Percentiles rank a stretch among this genome's conserved stretches.
Conservation (phyloP, 768 basidiomycete genomes). For the Auriscalpium orientale region DNA sequence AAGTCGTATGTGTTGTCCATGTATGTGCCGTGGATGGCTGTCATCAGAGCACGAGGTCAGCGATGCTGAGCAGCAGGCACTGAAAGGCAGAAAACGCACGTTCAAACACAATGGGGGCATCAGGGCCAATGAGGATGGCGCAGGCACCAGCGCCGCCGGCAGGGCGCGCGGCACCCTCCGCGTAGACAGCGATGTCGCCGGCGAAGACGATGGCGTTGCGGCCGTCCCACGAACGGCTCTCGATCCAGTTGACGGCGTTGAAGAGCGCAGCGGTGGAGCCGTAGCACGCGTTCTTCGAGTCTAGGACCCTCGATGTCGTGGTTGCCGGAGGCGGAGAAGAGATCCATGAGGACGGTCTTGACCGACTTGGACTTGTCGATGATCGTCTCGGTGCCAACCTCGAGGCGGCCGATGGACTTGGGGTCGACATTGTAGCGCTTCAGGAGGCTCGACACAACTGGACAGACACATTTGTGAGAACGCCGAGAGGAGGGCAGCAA, state of each 20-base stretch:
- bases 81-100: constrained; percentile 48
- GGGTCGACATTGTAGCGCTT: constrained; percentile 96
- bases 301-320: constrained; percentile 97
- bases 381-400: constrained; percentile 98
- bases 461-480: not conserved
- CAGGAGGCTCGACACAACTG: constrained; percentile 84
- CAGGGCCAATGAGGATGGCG: constrained; percentile 92
- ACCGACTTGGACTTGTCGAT: constrained; percentile 99
- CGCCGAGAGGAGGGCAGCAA: constrained; percentile 6
- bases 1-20: constrained; percentile 99
- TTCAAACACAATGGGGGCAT: constrained; percentile 91
- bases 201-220: constrained; percentile 94
- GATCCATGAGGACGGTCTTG: constrained; percentile 98
- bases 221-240: constrained; percentile 94
- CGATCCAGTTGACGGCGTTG: constrained; percentile 98
- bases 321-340: constrained; percentile 90
- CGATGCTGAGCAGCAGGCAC: too few relatives aligned
- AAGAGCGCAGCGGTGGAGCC: constrained; percentile 98
- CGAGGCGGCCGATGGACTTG: constrained; percentile 91
- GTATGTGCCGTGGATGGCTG: constrained; percentile 92
- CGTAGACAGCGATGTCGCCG: constrained; percentile 97
- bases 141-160: constrained; percentile 95
- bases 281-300: constrained; percentile 99
- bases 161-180: constrained; percentile 89
- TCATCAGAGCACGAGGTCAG: too few relatives aligned